These are phyloP conservation scores for Quercus lobata DNA, from an alignment of 331 rosid genomes.

Conservation along the genomic window DNA sequence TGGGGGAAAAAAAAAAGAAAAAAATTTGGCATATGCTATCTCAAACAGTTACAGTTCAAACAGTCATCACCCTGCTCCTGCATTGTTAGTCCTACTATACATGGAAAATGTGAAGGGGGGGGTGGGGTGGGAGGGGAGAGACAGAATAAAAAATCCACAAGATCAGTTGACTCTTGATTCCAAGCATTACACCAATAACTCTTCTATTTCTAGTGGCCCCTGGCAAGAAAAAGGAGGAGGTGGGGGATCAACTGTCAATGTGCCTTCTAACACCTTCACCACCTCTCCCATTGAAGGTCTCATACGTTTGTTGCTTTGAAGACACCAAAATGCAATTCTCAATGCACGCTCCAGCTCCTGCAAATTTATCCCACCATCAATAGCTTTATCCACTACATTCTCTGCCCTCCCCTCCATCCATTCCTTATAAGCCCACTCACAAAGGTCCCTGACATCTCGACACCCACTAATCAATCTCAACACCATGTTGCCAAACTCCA, in stretches of 20 bases:
- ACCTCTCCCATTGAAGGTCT: constrained; percentile 80
- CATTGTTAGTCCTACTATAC: constrained; percentile 53
- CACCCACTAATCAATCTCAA: constrained; percentile 52
- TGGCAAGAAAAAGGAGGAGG: constrained; percentile 51
- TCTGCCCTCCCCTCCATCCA: constrained; percentile 50
- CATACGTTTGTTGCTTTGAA: constrained; percentile 51
- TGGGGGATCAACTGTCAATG: constrained; percentile 66
- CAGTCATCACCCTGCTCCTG: constrained; percentile 27
- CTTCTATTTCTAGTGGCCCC: constrained; percentile 21
- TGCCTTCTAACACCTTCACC: constrained; percentile 73
- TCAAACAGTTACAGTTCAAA: not conserved
- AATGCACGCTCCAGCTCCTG: constrained; percentile 63
- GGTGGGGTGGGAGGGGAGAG: not conserved
- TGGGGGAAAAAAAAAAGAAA: too few species aligned
- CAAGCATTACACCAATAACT: constrained; percentile 16
- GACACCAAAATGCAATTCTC: constrained; percentile 79
- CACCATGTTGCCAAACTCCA: constrained; percentile 65
- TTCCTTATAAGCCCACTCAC: constrained; percentile 57
- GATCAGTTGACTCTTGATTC: constrained; percentile 24
- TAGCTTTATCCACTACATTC: constrained; percentile 54
- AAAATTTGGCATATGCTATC: constrained; percentile 13
- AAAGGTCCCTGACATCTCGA: constrained; percentile 28
- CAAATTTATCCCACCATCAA: constrained; percentile 26
- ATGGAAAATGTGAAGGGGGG: not conserved
- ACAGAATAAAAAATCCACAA: constrained; percentile 7